phyloP scores from a whole-genome alignment of 345 rosid genomes.

The Carallia brachiata region DNA sequence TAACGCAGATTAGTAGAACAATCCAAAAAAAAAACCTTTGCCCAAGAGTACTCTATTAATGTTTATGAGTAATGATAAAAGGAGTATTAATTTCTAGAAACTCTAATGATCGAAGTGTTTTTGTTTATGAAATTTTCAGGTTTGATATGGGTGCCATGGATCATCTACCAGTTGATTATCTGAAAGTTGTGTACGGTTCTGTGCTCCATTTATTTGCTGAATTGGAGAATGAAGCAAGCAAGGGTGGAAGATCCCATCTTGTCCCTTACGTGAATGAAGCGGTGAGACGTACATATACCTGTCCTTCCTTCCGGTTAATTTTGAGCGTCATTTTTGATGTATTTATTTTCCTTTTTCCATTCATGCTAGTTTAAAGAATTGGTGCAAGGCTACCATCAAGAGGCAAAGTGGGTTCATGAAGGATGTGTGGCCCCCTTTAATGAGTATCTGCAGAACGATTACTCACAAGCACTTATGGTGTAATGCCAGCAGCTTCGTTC shows the following conservation, averaged over 20 bases:
- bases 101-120: no score
- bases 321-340: no score
- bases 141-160: neutral
- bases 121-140: neutral
- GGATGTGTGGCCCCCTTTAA: slow-evolving; percentile 4
- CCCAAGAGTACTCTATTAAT: no score
- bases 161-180: neutral
- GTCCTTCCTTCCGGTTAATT: no score
- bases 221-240: neutral
- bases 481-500: neutral
- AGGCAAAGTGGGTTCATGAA: neutral
- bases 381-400: neutral
- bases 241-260: neutral
- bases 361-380: slow-evolving; percentile 1
- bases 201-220: neutral
- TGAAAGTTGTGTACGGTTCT: neutral
- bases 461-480: neutral
- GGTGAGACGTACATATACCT: neutral
- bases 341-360: neutral
- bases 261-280: neutral
- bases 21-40: no score
- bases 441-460: neutral
- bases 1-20: no score
- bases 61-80: no score
- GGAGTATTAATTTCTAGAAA: no score